Base-by-base conservation (phyloP, 371 early-diverging fungal genomes). In the Actinomortierella wolfii region DNA sequence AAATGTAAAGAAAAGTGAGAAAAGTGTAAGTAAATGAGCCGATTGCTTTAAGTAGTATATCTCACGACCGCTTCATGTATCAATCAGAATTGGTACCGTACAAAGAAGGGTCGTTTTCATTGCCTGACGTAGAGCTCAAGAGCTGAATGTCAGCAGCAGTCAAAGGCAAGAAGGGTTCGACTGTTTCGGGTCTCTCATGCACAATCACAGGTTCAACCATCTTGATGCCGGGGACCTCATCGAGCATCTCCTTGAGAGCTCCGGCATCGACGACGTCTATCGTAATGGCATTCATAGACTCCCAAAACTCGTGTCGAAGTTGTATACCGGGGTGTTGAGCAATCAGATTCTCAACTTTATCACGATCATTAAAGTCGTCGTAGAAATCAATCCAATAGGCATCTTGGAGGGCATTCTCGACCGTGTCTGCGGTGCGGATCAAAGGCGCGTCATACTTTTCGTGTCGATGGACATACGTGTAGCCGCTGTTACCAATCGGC, bases 371-470 rank as follows among this genome's bases (percentile, higher is more conserved):
- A 23, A 71, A 71, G 28, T 56, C 51, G 11, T 71, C 67, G 25
- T 71, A 66, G 26, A 71, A 71, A 51, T 71, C 73, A 15, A 71
- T 66, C 66, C 66, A 71, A 56, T 59, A 71, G 17, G 73, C 73
- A n/a, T 66, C 57, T 17, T 65, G 52, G 39, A 71, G 46, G 2
- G 51, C 56, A 41, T 71, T 71, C 29, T 71, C 73, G 39, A 59
- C 41, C 29, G 58, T 9, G 1, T 57, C 53, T 0, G 56, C 28
- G 4, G 67, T 49, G 2, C 59, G 66, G 29, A 71, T 66, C n/a
- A 71, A 62, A 20, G 73, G 73, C 9, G 65, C 73, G 15, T 66
- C 56, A 25, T 52, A 66, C 29, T 55, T 54, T 3, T 28, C 39
- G 18, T 56, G 55, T 41, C 57, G 65, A 7, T 71, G 61, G 34